Percentiles rank a stretch among this genome's conserved stretches.
These are phyloP conservation scores for Leucaena leucocephala DNA, from an alignment of 306 rosid species.

Conservation along the genomic window DNA sequence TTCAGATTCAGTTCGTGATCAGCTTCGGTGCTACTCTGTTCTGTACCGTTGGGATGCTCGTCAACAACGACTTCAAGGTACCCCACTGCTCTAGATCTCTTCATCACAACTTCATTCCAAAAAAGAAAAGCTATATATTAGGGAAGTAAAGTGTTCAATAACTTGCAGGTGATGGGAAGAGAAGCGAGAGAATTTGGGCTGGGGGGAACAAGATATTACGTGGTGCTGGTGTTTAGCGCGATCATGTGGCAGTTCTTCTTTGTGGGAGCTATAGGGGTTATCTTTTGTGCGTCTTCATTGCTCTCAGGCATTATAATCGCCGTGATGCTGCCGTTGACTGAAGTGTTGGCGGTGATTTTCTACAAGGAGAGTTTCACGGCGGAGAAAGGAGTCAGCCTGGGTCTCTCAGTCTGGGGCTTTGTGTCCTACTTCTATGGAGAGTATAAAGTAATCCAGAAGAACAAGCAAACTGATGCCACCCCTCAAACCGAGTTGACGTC, in stretches of 20 bases:
- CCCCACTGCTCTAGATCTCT: background rate
- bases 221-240: constrained; percentile 54
- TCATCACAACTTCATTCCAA: background rate
- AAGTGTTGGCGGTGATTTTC: constrained; percentile 66
- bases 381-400: constrained; percentile 75
- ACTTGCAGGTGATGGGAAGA: constrained; percentile 59
- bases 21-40: constrained; percentile 66
- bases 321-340: constrained; percentile 57
- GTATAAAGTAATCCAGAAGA: constrained; percentile 45
- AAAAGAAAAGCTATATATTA: background rate
- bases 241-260: constrained; percentile 75
- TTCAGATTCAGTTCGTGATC: constrained; percentile 85
- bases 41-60: constrained; percentile 73
- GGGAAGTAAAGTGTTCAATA: background rate
- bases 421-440: constrained; percentile 84
- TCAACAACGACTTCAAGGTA: constrained; percentile 83
- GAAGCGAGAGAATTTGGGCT: constrained; percentile 66
- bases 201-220: constrained; percentile 63
- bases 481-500: constrained; percentile 36
- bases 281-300: constrained; percentile 72
- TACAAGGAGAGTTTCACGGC: constrained; percentile 67
- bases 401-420: constrained; percentile 81
- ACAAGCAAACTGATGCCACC: background rate
- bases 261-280: constrained; percentile 74
- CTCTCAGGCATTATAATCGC: constrained; percentile 66